These are phyloP conservation scores for Hyaloscypha hepaticicola DNA, from an alignment of 495 filamentous ascomycete species.

Conservation along the genomic window DNA sequence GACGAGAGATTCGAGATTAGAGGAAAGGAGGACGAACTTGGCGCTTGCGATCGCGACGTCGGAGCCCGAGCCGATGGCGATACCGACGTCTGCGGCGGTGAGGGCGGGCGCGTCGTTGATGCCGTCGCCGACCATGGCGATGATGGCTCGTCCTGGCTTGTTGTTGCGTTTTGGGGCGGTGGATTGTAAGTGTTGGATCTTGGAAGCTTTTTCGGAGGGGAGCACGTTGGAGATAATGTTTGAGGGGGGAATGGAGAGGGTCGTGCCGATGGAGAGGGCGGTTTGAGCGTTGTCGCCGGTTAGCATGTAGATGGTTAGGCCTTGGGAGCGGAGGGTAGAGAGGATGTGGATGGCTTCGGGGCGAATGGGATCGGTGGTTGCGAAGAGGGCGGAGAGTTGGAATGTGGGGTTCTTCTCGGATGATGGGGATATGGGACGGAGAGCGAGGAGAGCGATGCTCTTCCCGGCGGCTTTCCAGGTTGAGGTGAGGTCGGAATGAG, in stretches of 20 bases:
- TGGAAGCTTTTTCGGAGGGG: slow-evolving; percentile 80
- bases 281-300: slow-evolving; percentile 81
- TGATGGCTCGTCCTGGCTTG: slow-evolving; percentile 17
- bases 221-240: slow-evolving; percentile 88
- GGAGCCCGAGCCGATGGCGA: slow-evolving; percentile 80
- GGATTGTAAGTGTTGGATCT: slow-evolving; percentile 70
- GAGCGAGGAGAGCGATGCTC: slow-evolving; percentile 68
- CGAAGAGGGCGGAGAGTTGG: slow-evolving; percentile 50
- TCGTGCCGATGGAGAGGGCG: slow-evolving; percentile 66
- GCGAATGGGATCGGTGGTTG: slow-evolving; percentile 73
- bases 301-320: slow-evolving; percentile 83
- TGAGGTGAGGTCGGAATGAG: slow-evolving; percentile 33
- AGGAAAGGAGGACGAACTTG: slow-evolving; percentile 81
- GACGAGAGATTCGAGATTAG: slow-evolving; percentile 65
- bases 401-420: slow-evolving; percentile 21
- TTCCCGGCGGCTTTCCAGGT: slow-evolving; percentile 75
- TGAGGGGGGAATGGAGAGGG: slow-evolving; percentile 68
- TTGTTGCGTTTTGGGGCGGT: slow-evolving; percentile 30
- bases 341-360: slow-evolving; percentile 70
- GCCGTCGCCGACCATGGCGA: slow-evolving; percentile 63
- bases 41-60: slow-evolving; percentile 83
- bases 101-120: slow-evolving; percentile 89
- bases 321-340: slow-evolving; percentile 58
- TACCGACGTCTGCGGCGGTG: slow-evolving; percentile 74
- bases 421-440: slow-evolving; percentile 23